Evolutionary conservation across 2,329 filamentous ascomycete genomes (phyloP), one percentile per base, ranked within the genome.

Genomic region (Pezicula rhizophila): DNA sequence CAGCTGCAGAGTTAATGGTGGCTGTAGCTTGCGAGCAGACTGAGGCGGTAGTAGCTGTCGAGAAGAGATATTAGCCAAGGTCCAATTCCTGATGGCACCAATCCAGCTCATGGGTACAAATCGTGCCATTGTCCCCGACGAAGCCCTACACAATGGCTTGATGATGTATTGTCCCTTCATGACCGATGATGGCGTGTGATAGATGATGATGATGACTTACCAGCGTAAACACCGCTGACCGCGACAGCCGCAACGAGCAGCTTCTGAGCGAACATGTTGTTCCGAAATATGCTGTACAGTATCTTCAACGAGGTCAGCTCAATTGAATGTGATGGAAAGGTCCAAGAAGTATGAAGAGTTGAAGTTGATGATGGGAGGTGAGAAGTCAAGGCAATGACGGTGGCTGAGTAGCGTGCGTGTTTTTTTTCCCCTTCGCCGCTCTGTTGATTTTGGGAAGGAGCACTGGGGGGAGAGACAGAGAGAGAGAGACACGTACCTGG

Each of bases 1-100:
- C 63, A 17, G 60, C 61, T 45, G 53, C 49, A 34, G 55, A 58
- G 53, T 55, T 57, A 54, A 66, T 55, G 42, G 63, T 65, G n/a
- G 57, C 57, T 4, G 58, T 63, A 12, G 59, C 26, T 44, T 57
- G 52, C n/a, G 59, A 57, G 52, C 61, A 63, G 51, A 56, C 39
- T 10, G 60, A 46, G 25, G 18, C 15, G n/a, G 44, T 18, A n/a
- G 39, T 7, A 23, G 41, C 35, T 49, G 28, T 34, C 20, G 20
- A 25, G 28, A 39, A 11, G 17, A 14, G 18, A 38, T 28, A 37
- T 49, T 31, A 48, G 47, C 45, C 25, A 17, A 1, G 2, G 26
- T n/a, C 35, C 14, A 12, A 35, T 15, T 14, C 12, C 17, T 40
- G 38, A 12, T 15, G 38, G 5, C 14, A 20, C 15, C 38, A 12